These are phyloP conservation scores for Arthrobotrys pseudoclavata DNA, from an alignment of 2,329 filamentous ascomycete species.

Conservation along the genomic window DNA sequence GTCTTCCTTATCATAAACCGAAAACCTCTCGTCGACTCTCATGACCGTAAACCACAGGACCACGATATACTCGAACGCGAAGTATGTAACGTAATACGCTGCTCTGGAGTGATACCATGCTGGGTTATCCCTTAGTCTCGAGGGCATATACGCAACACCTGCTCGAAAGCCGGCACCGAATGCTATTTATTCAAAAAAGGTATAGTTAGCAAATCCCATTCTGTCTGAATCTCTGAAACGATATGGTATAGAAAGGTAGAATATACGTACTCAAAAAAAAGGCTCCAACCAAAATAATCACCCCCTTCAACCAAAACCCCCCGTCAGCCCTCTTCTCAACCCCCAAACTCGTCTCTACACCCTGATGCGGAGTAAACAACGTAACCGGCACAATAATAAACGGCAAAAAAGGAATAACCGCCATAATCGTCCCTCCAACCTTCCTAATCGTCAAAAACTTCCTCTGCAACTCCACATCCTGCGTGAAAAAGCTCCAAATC, in stretches of 20 bases:
- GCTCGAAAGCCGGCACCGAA: constrained; percentile 79
- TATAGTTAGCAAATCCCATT: constrained; percentile 9
- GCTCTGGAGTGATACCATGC: constrained; percentile 80
- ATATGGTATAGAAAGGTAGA: too few species aligned
- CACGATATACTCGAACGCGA: constrained; percentile 78
- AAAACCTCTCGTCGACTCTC: constrained; percentile 81
- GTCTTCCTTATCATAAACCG: constrained; percentile 74
- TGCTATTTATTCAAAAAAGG: constrained; percentile 63
- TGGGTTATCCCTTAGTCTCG: constrained; percentile 70
- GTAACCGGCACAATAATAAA: constrained; percentile 71
- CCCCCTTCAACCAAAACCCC: constrained; percentile 76
- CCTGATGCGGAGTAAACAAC: constrained; percentile 68
- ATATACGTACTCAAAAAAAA: constrained; percentile 69
- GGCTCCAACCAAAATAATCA: constrained; percentile 74
- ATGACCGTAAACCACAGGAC: constrained; percentile 76
- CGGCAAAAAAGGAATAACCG: constrained; percentile 77
- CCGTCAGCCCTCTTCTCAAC: constrained; percentile 67
- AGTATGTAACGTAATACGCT: constrained; percentile 85
- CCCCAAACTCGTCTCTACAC: constrained; percentile 40
- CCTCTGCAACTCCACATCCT: constrained; percentile 23
- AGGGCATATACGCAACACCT: constrained; percentile 71
- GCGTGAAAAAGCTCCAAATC: constrained; percentile 53
- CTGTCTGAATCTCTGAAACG: not conserved
- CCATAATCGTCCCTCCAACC: constrained; percentile 74
- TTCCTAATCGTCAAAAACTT: constrained; percentile 48